A percentile compares a stretch with the other conserved stretches of the same genome.
phyloP scores from a whole-genome alignment of 129 eudicot species.

The Ambrosia artemisiifolia region DNA sequence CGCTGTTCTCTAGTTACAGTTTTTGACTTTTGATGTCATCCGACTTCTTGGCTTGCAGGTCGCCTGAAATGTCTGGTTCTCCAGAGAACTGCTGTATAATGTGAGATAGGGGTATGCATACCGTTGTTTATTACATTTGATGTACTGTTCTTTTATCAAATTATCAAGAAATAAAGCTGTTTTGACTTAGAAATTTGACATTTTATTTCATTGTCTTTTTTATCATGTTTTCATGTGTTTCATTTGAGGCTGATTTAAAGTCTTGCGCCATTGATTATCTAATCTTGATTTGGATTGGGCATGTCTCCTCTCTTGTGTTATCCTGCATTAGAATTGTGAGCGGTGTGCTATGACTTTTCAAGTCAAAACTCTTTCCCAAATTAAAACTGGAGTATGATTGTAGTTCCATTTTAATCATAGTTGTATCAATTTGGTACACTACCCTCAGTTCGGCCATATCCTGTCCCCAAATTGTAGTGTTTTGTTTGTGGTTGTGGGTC shows the following conservation, averaged over 20 bases:
- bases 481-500: too few relatives aligned
- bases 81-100: slow-evolving; percentile 80
- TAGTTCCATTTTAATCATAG: background rate
- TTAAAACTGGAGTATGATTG: background rate
- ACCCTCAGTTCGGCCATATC: too few relatives aligned
- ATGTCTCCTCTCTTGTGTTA: background rate
- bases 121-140: slow-evolving; percentile 12
- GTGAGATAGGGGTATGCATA: slow-evolving; percentile 38
- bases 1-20: background rate
- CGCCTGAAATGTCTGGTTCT: slow-evolving; percentile 76
- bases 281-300: background rate
- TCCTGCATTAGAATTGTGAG: background rate
- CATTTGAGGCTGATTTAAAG: background rate
- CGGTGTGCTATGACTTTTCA: slow-evolving; percentile 3
- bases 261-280: background rate
- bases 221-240: slow-evolving; percentile 10
- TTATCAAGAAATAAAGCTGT: slow-evolving; percentile 22
- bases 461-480: too few relatives aligned
- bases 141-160: slow-evolving; percentile 27
- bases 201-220: background rate
- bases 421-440: too few relatives aligned
- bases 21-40: slow-evolving; percentile 11
- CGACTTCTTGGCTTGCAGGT: slow-evolving; percentile 46
- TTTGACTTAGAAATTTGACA: slow-evolving; percentile 17
- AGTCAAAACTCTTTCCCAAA: background rate